Evolutionary conservation across 441 rosid species (phyloP).

Genomic region (Populus hybrid): DNA sequence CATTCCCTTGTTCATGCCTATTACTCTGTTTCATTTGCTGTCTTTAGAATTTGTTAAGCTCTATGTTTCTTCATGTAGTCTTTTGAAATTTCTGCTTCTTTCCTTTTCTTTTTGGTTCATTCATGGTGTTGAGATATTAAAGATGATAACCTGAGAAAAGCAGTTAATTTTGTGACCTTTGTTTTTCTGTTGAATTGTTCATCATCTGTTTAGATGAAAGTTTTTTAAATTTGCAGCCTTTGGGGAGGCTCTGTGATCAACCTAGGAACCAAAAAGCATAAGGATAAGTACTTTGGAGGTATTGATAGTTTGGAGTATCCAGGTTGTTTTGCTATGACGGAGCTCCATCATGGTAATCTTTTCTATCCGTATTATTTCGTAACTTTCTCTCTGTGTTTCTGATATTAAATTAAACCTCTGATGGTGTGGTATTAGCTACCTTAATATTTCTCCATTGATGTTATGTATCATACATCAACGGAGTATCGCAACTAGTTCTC

Average conservation of each 20-base stretch:
- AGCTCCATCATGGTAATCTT: constrained; percentile 85
- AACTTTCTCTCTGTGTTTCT: background rate
- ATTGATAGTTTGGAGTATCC: constrained; percentile 83
- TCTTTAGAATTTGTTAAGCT: background rate
- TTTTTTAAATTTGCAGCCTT: constrained; percentile 50
- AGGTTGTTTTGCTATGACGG: constrained; percentile 99
- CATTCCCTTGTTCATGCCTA: background rate
- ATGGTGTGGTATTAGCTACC: background rate
- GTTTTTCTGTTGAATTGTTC: background rate
- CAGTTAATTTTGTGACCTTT: background rate
- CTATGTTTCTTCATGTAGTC: background rate
- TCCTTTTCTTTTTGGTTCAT: background rate
- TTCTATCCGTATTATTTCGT: background rate
- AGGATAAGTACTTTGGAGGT: constrained; percentile 76
- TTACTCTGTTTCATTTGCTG: background rate
- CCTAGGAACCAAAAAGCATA: constrained; percentile 89
- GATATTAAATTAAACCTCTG: background rate
- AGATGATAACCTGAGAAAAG: background rate
- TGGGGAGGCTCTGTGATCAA: constrained; percentile 98
- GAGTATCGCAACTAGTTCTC: background rate
- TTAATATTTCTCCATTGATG: background rate
- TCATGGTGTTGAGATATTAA: background rate
- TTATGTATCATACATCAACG: background rate
- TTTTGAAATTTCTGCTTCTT: background rate
- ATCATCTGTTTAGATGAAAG: background rate